Conservation (phyloP, 2,329 filamentous ascomycete genomes). For the Metarhizium brunneum region DNA sequence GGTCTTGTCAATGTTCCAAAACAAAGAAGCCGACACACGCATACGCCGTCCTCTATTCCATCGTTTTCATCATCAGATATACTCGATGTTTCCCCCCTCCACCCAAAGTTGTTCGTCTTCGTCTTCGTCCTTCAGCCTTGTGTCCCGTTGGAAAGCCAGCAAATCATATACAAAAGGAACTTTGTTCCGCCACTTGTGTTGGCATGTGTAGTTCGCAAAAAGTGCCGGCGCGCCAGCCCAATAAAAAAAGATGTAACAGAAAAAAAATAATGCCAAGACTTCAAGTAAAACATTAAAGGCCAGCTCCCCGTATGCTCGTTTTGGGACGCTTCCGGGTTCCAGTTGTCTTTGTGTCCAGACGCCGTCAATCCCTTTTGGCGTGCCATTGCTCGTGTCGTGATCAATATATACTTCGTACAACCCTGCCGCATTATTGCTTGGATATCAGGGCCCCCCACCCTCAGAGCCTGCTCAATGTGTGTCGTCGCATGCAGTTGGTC, state of each 20-base stretch:
- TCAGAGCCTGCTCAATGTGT: slow-evolving; percentile 2
- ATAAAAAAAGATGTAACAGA: neutral
- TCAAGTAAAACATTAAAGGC: neutral
- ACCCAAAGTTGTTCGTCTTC: neutral
- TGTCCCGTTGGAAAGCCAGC: neutral
- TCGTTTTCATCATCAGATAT: neutral
- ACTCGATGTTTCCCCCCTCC: neutral
- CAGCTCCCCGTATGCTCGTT: neutral
- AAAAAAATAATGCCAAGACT: neutral
- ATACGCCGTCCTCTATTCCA: slow-evolving; percentile 1
- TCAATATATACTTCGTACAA: slow-evolving; percentile 2
- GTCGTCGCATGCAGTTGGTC: neutral
- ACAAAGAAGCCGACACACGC: neutral
- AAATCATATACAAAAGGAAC: slow-evolving; percentile 2
- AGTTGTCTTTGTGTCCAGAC: neutral
- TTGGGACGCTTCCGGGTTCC: neutral
- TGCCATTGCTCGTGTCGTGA: neutral
- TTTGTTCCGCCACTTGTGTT: neutral
- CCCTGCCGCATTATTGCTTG: neutral
- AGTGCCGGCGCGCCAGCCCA: neutral
- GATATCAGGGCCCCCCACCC: neutral
- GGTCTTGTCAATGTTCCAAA: neutral
- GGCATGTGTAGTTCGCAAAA: neutral
- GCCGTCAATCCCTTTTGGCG: neutral
- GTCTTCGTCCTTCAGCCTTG: neutral